Percentiles rank a stretch among this genome's conserved stretches.
These are phyloP conservation scores for Gnetum montanum DNA, from an alignment of 75 land plant species.

Conservation along the genomic window DNA sequence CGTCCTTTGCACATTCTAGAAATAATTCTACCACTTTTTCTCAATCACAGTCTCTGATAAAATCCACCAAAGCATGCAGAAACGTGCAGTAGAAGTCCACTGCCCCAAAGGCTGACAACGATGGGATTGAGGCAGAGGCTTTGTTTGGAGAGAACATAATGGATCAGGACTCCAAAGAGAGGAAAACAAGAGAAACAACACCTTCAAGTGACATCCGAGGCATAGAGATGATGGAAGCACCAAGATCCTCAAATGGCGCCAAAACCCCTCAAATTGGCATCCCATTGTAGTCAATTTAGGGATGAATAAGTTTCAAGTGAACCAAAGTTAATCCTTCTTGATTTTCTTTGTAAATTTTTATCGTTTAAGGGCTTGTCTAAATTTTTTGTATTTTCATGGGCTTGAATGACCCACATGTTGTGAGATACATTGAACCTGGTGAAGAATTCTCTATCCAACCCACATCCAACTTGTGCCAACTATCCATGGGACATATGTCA, in stretches of 20 bases:
- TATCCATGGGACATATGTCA: too few relatives aligned
- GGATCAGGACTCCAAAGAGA: conserved; percentile 28
- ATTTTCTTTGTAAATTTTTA: too few relatives aligned
- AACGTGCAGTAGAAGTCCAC: neutral
- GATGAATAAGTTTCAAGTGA: too few relatives aligned
- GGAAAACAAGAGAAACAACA: conserved; percentile 46
- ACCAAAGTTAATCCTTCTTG: too few relatives aligned
- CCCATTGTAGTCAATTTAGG: too few relatives aligned
- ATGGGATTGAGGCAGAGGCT: conserved; percentile 19
- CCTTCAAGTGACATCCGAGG: conserved; percentile 41
- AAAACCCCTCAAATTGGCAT: too few relatives aligned
- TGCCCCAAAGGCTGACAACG: neutral
- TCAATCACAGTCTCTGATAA: neutral
- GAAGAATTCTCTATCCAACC: too few relatives aligned
- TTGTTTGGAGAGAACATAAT: conserved; percentile 37
- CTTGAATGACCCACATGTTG: too few relatives aligned
- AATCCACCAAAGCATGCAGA: neutral
- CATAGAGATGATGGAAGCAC: conserved; percentile 23
- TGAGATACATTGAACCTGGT: too few relatives aligned
- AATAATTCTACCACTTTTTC: conserved; percentile 10
- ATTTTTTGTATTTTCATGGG: too few relatives aligned
- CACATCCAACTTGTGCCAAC: too few relatives aligned
- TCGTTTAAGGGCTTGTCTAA: too few relatives aligned
- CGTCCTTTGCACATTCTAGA: conserved; percentile 9
- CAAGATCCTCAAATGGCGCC: conserved; percentile 38